phyloP scores from a whole-genome alignment of 1,284 basidiomycete species.

The Ganoderma meredithae region DNA sequence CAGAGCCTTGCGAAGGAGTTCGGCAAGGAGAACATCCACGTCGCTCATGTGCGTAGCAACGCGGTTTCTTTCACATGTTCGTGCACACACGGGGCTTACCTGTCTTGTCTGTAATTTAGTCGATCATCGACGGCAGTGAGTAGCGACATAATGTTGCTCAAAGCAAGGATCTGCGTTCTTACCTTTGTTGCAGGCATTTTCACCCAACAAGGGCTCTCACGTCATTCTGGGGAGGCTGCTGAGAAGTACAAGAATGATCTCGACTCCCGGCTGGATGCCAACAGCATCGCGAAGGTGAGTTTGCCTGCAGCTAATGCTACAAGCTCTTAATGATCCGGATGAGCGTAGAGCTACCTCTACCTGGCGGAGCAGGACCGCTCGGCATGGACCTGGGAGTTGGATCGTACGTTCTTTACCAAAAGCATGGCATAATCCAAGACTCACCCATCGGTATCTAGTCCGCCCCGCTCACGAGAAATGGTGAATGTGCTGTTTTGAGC shows the following conservation, averaged over 20 bases:
- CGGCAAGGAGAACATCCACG: slow-evolving; percentile 80
- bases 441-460: slow-evolving; percentile 8
- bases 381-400: slow-evolving; percentile 60
- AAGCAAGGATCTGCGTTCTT: neutral
- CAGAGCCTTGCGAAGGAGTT: slow-evolving; percentile 85
- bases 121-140: slow-evolving; percentile 49
- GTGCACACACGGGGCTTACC: neutral
- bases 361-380: slow-evolving; percentile 50
- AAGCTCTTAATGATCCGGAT: neutral
- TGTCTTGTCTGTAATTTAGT: slow-evolving; percentile 21
- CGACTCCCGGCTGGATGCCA: slow-evolving; percentile 59
- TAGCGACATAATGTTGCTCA: neutral
- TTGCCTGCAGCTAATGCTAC: neutral
- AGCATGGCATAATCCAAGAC: neutral
- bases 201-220: slow-evolving; percentile 49
- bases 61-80: neutral
- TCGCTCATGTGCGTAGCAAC: slow-evolving; percentile 33
- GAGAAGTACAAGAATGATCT: slow-evolving; percentile 54
- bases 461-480: slow-evolving; percentile 53
- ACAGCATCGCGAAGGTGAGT: slow-evolving; percentile 69
- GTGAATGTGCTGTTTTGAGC: slow-evolving; percentile 35
- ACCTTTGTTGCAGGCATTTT: slow-evolving; percentile 49
- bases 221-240: slow-evolving; percentile 31
- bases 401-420: slow-evolving; percentile 39
- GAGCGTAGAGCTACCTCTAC: slow-evolving; percentile 47